A percentile compares a stretch with the other conserved stretches of the same genome.
phyloP scores from a whole-genome alignment of 345 rosid species.

The Syzygium grande region DNA sequence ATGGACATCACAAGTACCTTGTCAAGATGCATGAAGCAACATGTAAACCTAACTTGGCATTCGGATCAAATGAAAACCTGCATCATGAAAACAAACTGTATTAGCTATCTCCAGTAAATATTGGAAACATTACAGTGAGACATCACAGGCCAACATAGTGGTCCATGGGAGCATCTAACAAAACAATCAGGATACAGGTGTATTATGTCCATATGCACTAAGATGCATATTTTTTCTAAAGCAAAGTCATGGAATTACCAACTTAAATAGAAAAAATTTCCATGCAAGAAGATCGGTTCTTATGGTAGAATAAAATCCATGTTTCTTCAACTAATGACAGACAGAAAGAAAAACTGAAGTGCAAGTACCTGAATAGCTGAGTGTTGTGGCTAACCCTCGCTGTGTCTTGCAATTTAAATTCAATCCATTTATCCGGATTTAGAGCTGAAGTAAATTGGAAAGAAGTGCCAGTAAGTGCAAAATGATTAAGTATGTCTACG shows the following conservation, averaged over 20 bases:
- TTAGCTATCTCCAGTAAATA: not conserved
- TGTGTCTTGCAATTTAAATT: slow-evolving; percentile 87
- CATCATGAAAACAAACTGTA: slow-evolving; percentile 8
- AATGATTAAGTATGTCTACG: not conserved
- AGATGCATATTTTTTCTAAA: not conserved
- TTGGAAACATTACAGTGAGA: not conserved
- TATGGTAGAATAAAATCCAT: not conserved
- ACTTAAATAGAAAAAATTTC: not conserved
- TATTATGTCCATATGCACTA: not conserved
- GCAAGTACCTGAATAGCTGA: slow-evolving; percentile 66
- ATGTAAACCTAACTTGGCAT: slow-evolving; percentile 66
- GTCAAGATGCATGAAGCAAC: slow-evolving; percentile 89
- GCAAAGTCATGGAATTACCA: not conserved
- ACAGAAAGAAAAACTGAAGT: not conserved
- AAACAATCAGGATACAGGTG: not conserved
- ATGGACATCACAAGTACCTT: slow-evolving; percentile 29
- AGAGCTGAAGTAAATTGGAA: slow-evolving; percentile 45
- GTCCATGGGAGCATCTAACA: not conserved
- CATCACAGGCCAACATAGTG: not conserved
- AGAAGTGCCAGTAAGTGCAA: not conserved
- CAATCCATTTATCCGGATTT: slow-evolving; percentile 86
- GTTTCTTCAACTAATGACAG: not conserved
- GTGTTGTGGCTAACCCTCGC: slow-evolving; percentile 90
- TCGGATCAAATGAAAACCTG: slow-evolving; percentile 90
- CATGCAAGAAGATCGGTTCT: not conserved